Conservation (phyloP, 305 asterid species). For the Petunia hybrid region DNA sequence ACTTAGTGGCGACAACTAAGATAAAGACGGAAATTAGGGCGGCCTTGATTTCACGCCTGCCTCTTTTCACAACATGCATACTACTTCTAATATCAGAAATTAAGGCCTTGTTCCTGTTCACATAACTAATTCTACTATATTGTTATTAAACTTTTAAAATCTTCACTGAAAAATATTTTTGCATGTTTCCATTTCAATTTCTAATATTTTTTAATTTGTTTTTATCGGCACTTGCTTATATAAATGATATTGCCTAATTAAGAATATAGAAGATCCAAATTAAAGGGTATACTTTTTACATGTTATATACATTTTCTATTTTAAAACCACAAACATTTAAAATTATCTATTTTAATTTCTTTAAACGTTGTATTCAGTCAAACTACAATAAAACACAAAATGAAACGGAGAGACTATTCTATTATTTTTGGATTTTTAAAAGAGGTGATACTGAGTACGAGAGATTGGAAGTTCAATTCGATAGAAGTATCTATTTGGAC, state of each 20-base stretch:
- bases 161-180: constrained; percentile 58
- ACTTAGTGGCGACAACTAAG: constrained; percentile 68
- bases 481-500: constrained; percentile 50
- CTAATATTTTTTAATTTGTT: too few relatives aligned
- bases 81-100: not conserved
- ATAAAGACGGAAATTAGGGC: constrained; percentile 67
- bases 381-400: too few relatives aligned
- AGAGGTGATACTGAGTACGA: not conserved
- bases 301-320: too few relatives aligned
- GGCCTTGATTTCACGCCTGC: constrained; percentile 63
- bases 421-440: not conserved
- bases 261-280: too few relatives aligned
- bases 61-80: not conserved
- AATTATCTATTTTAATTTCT: too few relatives aligned
- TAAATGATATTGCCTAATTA: too few relatives aligned
- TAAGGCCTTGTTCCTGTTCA: not conserved
- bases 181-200: not conserved
- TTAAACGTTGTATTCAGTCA: too few relatives aligned
- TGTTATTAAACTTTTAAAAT: constrained; percentile 41
- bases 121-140: not conserved
- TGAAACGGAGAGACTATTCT: too few relatives aligned
- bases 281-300: too few relatives aligned
- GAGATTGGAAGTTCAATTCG: constrained; percentile 18
- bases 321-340: too few relatives aligned
- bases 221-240: too few relatives aligned